A percentile compares a stretch with the other conserved stretches of the same genome.
Evolutionary conservation across 2,329 filamentous ascomycete genomes (phyloP).

Genomic region (Drechslera avenae): DNA sequence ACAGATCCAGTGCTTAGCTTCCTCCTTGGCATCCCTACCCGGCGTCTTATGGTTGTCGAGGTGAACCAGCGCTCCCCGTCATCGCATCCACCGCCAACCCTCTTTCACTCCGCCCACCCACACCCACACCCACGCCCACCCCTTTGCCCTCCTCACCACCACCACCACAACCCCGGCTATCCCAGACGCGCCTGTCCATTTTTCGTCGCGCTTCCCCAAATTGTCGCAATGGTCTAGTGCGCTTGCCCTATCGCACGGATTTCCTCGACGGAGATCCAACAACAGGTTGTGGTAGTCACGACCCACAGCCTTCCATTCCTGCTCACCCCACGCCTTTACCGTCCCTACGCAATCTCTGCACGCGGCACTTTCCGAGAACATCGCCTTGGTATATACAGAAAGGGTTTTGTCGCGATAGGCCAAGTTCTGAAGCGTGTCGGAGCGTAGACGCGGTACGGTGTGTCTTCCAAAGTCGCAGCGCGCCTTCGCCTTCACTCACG

Average conservation of each 20-base stretch:
- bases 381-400: constrained; percentile 1
- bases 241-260: constrained; percentile 16
- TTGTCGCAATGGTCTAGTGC: constrained; percentile 33
- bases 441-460: constrained; percentile 12
- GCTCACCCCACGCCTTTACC: constrained; percentile 10
- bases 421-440: constrained; percentile 1
- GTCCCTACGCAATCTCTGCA: constrained; percentile 2
- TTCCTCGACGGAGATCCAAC: constrained; percentile 20
- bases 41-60: constrained; percentile 19
- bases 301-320: constrained; percentile 13
- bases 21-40: constrained; percentile 27
- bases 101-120: constrained; percentile 30
- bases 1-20: constrained; percentile 33
- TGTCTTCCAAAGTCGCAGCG: constrained; percentile 10
- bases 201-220: constrained; percentile 19
- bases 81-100: constrained; percentile 38
- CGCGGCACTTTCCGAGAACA: not conserved
- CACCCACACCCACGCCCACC: too few species aligned
- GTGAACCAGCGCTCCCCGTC: constrained; percentile 27
- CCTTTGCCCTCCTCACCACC: constrained; percentile 12
- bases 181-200: constrained; percentile 20
- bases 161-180: constrained; percentile 33
- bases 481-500: constrained; percentile 14
- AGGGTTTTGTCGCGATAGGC: not conserved
- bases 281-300: constrained; percentile 26